Evolutionary conservation across 805 yeast genomes (phyloP).

Genomic region (Lipomyces mesembrius): DNA sequence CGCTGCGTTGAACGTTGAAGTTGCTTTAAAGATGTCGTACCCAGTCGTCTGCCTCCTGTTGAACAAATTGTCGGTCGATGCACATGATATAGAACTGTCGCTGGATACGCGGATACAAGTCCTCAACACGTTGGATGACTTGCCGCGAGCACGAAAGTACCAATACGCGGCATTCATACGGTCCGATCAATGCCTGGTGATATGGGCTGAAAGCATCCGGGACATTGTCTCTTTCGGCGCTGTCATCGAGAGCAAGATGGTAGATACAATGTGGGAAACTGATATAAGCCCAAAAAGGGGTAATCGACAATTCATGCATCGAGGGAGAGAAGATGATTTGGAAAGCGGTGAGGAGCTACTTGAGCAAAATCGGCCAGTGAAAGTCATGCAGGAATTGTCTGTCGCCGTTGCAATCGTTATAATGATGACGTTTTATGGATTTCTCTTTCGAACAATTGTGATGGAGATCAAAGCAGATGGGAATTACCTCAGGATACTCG

Average conservation of each 20-base stretch:
- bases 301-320: not conserved
- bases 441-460: slow-evolving; percentile 27
- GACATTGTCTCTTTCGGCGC: slow-evolving; percentile 10
- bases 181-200: slow-evolving; percentile 11
- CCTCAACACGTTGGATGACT: slow-evolving; percentile 18
- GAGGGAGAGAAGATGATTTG: not conserved
- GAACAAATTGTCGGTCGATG: not conserved
- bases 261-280: slow-evolving; percentile 16
- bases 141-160: slow-evolving; percentile 21
- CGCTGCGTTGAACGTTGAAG: slow-evolving; percentile 20
- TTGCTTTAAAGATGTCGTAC: slow-evolving; percentile 15
- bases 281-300: not conserved
- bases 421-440: slow-evolving; percentile 23
- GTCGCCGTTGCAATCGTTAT: slow-evolving; percentile 19
- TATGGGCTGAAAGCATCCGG: slow-evolving; percentile 24
- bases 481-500: slow-evolving; percentile 14
- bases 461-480: slow-evolving; percentile 28
- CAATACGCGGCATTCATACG: slow-evolving; percentile 26
- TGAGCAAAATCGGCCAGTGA: slow-evolving; percentile 7
- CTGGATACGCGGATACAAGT: slow-evolving; percentile 21
- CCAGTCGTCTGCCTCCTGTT: slow-evolving; percentile 14
- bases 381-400: slow-evolving; percentile 10
- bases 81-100: slow-evolving; percentile 9
- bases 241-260: slow-evolving; percentile 13
- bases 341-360: not conserved